Evolutionary conservation across 257 asterid genomes (phyloP).

Genomic region (Vinca minor): DNA sequence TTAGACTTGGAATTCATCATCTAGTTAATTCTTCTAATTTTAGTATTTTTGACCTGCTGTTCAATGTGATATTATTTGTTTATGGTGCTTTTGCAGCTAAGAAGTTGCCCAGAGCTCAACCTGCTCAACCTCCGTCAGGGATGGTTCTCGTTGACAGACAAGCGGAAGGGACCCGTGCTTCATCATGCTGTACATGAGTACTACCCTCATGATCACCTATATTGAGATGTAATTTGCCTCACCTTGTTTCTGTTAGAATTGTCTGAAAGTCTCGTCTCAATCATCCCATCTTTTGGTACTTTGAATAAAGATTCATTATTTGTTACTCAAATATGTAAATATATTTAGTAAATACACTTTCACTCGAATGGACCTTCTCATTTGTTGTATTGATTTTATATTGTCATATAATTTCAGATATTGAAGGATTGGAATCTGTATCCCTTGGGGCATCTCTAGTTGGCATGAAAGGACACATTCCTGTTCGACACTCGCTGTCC

Average conservation of each 20-base stretch:
- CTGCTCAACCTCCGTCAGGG: slow-evolving; percentile 59
- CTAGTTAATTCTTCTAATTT: not conserved
- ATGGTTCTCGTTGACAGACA: slow-evolving; percentile 73
- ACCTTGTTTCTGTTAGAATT: not conserved
- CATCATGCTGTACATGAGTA: slow-evolving; percentile 50
- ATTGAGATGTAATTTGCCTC: not conserved
- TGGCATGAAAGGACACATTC: too few species aligned
- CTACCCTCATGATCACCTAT: not conserved
- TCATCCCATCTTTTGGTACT: not conserved
- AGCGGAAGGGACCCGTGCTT: slow-evolving; percentile 51
- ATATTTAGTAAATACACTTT: not conserved
- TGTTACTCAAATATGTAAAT: not conserved
- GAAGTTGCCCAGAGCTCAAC: slow-evolving; percentile 61
- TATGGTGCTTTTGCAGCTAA: slow-evolving; percentile 41
- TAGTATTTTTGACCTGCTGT: not conserved
- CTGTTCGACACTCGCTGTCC: too few species aligned
- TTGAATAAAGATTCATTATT: not conserved
- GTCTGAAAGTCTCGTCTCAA: too few species aligned
- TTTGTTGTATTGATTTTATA: not conserved
- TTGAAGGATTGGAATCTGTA: not conserved
- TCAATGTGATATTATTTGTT: not conserved
- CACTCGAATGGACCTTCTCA: not conserved
- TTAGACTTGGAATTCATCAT: too few species aligned
- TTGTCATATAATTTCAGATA: not conserved
- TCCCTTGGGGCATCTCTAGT: too few species aligned